phyloP scores from a whole-genome alignment of 371 early-diverging fungal genomes.

The Rhizopus arrhizus region DNA sequence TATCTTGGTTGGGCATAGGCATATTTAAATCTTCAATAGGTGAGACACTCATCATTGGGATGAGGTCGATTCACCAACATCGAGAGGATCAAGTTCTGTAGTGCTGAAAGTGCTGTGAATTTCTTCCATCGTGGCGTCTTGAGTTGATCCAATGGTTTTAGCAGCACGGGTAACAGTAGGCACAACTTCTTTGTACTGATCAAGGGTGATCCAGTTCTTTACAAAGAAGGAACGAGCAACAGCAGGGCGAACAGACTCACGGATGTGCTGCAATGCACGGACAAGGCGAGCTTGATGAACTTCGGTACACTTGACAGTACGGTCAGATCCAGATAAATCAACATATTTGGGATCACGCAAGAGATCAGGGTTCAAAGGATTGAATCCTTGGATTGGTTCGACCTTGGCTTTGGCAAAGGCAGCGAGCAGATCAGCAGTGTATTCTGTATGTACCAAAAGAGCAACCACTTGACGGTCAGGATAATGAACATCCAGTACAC shows the following conservation, averaged over 20 bases:
- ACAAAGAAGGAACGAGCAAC: neutral
- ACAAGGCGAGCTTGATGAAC: slow-evolving; percentile 2
- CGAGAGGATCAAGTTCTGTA: too few species aligned
- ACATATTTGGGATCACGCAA: neutral
- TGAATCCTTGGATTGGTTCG: neutral
- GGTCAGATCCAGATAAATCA: neutral
- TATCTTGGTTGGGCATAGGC: too few species aligned
- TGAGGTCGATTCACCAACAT: too few species aligned
- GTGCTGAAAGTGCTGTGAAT: too few species aligned
- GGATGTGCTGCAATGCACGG: neutral
- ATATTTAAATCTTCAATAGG: too few species aligned
- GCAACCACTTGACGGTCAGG: slow-evolving; percentile 3
- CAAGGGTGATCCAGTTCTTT: neutral
- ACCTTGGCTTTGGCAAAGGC: neutral
- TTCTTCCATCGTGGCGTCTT: too few species aligned
- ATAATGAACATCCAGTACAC: slow-evolving; percentile 6
- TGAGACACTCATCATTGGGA: too few species aligned
- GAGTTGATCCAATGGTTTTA: too few species aligned
- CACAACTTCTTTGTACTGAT: too few species aligned
- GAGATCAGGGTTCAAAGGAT: neutral
- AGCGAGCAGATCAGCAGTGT: neutral
- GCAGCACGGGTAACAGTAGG: too few species aligned
- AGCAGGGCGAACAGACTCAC: neutral
- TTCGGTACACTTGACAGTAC: neutral
- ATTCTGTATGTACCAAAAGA: neutral